A percentile compares a stretch with the other conserved stretches of the same genome.
phyloP scores from a whole-genome alignment of 1,139 yeast species.

The Geotrichum candidum region DNA sequence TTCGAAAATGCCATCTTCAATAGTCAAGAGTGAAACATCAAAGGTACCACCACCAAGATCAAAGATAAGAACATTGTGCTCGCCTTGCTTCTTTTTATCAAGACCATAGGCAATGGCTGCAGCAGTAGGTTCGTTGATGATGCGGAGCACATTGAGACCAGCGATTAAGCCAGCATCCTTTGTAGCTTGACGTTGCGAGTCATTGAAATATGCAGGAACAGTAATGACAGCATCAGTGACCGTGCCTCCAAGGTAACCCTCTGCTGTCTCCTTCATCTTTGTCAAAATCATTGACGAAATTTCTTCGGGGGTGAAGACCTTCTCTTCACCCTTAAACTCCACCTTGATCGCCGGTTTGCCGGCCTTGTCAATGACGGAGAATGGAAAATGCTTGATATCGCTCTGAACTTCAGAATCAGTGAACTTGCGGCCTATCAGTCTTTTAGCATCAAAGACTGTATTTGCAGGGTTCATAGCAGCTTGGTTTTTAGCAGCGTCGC shows the following conservation, averaged over 20 bases:
- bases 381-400: constrained; percentile 94
- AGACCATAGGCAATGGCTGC: constrained; percentile 98
- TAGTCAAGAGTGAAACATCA: constrained; percentile 93
- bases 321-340: constrained; percentile 89
- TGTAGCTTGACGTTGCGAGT: constrained; percentile 97
- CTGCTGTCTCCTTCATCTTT: constrained; percentile 95
- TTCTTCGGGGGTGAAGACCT: constrained; percentile 92
- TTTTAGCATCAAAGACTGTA: constrained; percentile 95
- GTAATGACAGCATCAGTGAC: constrained; percentile 89
- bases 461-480: constrained; percentile 95
- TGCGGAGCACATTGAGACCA: constrained; percentile 89
- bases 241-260: constrained; percentile 78
- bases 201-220: constrained; percentile 85
- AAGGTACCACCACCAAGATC: constrained; percentile 99
- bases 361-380: constrained; percentile 78
- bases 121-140: constrained; percentile 94
- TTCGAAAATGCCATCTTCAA: constrained; percentile 98
- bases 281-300: constrained; percentile 90
- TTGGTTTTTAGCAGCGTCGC: constrained; percentile 98
- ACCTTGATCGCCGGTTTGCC: constrained; percentile 90
- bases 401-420: constrained; percentile 83
- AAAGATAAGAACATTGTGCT: constrained; percentile 83
- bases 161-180: constrained; percentile 97
- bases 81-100: constrained; percentile 83
- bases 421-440: constrained; percentile 92